phyloP scores from a whole-genome alignment of 495 filamentous ascomycete species.

The Penicillium parvum region DNA sequence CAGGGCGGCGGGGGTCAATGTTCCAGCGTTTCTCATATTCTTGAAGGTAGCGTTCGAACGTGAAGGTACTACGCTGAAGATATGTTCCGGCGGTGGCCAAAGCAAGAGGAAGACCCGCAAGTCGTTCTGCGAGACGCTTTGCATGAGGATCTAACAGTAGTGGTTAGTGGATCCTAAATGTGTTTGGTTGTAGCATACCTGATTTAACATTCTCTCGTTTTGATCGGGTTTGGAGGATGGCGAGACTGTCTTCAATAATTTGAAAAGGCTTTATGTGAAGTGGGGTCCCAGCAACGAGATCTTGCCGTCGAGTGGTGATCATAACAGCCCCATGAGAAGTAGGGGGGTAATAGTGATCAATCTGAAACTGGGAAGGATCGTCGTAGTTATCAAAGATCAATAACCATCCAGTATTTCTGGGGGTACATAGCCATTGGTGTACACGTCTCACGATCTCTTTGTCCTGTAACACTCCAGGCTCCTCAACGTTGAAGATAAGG shows the following conservation, averaged over 20 bases:
- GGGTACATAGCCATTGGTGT: constrained; percentile 3
- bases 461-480: background rate
- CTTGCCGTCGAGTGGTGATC: constrained; percentile 1
- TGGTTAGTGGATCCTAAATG: background rate
- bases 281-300: constrained; percentile 1
- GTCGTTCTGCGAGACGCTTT: constrained; percentile 1
- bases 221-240: constrained; percentile 2
- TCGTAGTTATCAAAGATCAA: constrained; percentile 15
- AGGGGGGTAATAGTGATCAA: constrained; percentile 3
- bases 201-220: constrained; percentile 1
- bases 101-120: constrained; percentile 7
- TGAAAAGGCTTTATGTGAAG: constrained; percentile 1
- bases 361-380: constrained; percentile 2
- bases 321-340: constrained; percentile 7
- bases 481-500: constrained; percentile 1
- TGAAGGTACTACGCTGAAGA: background rate
- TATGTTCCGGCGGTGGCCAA: constrained; percentile 10
- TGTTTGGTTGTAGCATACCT: background rate
- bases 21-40: constrained; percentile 7
- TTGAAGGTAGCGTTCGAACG: constrained; percentile 5
- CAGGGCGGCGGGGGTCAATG: constrained; percentile 1
- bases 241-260: constrained; percentile 2
- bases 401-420: constrained; percentile 7
- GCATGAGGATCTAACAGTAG: constrained; percentile 1
- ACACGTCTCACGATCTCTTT: background rate